Percentiles rank a stretch among this genome's conserved stretches.
phyloP scores from a whole-genome alignment of 2,329 filamentous ascomycete species.

The Uncinocarpus reesii region DNA sequence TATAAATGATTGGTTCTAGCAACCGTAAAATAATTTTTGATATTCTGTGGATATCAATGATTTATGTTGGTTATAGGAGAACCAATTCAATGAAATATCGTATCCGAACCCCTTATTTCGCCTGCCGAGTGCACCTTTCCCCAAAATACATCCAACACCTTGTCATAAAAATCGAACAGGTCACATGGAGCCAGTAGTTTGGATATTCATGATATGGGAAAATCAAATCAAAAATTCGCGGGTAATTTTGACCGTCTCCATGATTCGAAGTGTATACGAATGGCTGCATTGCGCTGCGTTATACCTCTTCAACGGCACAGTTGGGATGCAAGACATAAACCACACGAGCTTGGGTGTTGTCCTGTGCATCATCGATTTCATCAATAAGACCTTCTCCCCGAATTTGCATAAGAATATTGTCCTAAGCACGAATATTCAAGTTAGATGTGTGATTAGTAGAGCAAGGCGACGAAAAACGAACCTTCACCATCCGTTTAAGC shows the following conservation, averaged over 20 bases:
- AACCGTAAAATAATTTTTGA: not conserved
- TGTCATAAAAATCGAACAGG: no score
- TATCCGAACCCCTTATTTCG: no score
- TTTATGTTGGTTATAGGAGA: no score
- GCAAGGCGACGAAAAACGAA: conserved; percentile 36
- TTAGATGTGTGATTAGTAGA: not conserved
- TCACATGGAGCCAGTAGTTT: no score
- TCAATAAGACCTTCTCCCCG: conserved; percentile 83
- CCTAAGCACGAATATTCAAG: conserved; percentile 29
- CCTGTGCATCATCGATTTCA: conserved; percentile 52
- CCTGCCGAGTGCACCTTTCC: no score
- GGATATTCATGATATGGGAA: no score
- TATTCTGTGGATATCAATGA: no score
- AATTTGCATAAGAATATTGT: conserved; percentile 50
- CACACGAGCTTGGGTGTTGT: conserved; percentile 39
- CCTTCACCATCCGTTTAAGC: conserved; percentile 91
- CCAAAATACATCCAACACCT: no score
- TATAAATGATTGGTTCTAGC: not conserved
- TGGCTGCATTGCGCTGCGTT: conserved; percentile 4
- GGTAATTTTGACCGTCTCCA: no score
- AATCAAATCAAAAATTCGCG: no score
- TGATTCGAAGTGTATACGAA: not conserved
- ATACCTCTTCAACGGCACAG: conserved; percentile 61
- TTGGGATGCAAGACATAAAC: conserved; percentile 93
- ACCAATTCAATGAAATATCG: no score